Percentiles rank a stretch among this genome's conserved stretches.
Conservation (phyloP, 345 rosid genomes). For the Psidium friedrichsthalianum region DNA sequence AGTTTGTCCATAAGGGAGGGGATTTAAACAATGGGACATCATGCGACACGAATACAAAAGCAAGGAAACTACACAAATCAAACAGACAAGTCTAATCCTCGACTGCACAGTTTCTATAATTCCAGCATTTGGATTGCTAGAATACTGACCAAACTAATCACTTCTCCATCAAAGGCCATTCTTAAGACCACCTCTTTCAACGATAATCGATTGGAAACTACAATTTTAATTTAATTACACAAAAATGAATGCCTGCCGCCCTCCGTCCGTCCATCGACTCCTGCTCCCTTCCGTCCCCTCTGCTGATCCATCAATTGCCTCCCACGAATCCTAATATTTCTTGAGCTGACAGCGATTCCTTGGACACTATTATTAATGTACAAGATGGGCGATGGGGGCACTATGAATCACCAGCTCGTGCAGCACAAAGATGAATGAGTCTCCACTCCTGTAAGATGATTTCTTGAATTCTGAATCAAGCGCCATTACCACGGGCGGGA, state of each 20-base stretch:
- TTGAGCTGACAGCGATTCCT: neutral
- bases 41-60: neutral
- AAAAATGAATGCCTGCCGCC: neutral
- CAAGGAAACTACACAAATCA: neutral
- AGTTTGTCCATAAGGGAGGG: neutral
- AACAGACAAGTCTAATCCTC: neutral
- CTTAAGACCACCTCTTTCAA: neutral
- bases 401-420: neutral
- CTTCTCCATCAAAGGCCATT: neutral
- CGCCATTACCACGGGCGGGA: conserved; percentile 4
- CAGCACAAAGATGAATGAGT: neutral
- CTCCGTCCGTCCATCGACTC: neutral
- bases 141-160: neutral
- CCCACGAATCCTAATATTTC: neutral
- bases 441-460: neutral
- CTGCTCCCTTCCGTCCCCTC: neutral
- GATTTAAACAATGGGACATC: neutral
- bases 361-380: neutral
- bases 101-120: neutral
- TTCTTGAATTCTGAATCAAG: neutral
- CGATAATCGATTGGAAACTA: neutral
- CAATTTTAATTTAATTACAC: neutral
- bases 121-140: neutral
- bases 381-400: neutral
- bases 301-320: neutral